phyloP scores from a whole-genome alignment of 768 basidiomycete genomes.

The Boletus sp. region DNA sequence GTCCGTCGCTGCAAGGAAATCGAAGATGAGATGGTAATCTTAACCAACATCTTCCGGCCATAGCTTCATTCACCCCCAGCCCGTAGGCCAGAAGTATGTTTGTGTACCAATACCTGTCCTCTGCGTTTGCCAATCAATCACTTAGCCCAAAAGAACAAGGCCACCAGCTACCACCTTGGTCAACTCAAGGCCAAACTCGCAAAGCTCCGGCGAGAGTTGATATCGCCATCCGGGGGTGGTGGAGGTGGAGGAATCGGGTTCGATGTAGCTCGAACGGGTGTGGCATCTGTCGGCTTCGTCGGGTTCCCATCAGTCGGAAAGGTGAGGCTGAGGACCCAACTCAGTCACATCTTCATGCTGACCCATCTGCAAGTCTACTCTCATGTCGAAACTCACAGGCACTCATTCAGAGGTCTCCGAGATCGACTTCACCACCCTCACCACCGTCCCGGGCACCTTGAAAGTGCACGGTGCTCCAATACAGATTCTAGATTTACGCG shows the following conservation, averaged over 20 bases:
- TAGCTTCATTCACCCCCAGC: constrained; percentile 28
- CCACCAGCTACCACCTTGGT: constrained; percentile 93
- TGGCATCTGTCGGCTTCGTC: constrained; percentile 94
- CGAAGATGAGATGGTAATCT: constrained; percentile 93
- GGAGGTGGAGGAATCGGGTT: constrained; percentile 91
- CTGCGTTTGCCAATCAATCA: constrained; percentile 7
- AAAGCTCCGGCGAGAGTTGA: constrained; percentile 92
- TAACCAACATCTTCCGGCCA: constrained; percentile 10
- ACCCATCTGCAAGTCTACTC: constrained; percentile 59
- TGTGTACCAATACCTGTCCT: constrained; percentile 11
- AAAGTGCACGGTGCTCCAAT: constrained; percentile 96
- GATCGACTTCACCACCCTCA: constrained; percentile 95
- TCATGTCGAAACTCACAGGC: constrained; percentile 95
- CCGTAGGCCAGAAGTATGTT: constrained; percentile 75
- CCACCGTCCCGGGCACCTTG: constrained; percentile 92
- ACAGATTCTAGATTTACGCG: constrained; percentile 90
- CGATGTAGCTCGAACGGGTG: constrained; percentile 97
- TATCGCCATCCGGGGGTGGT: constrained; percentile 73
- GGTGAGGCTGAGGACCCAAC: constrained; percentile 38
- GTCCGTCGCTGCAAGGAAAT: constrained; percentile 58
- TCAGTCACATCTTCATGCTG: constrained; percentile 1
- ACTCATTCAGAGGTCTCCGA: constrained; percentile 95
- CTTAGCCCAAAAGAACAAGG: constrained; percentile 94
- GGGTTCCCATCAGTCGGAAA: constrained; percentile 95
- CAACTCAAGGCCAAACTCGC: constrained; percentile 98